Evolutionary conservation across 108 stramenopile species (phyloP), one percentile per base, ranked within the genome.

Genomic region (Conticribra weissflogii): DNA sequence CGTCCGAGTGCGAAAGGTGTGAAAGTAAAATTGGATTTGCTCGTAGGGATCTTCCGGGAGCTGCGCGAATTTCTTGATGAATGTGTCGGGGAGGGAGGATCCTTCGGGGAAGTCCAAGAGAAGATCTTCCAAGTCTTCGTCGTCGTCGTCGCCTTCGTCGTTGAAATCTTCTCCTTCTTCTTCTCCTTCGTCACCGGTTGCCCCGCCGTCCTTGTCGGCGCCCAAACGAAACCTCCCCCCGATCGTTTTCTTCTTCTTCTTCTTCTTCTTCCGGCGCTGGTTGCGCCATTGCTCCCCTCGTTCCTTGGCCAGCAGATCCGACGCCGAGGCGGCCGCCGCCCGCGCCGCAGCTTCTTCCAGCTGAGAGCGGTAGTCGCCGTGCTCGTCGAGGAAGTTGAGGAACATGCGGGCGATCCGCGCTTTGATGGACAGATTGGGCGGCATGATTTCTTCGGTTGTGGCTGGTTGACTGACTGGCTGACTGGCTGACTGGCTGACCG

Each of bases 301-400:
- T 48, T 78, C 69, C 17, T 58, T 56, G 21, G 50, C 65, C 45
- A 66, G 59, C 9, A 79, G 60, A 1, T 58, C 53, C 25, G 50
- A 60, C 33, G 71, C 79, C 54, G 59, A 66, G 36, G 72, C 72
- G 25, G 72, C 66, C 0, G 79, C 72, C 0, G 79, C 79, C 0
- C 79, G 61, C 17, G 79, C 79, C 19, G 79, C 79, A 22, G 79
- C 67, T 48, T 80, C 67, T 41, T 80, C 79, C 62, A 80, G 79
- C 29, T 45, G 41, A 21, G 53, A 54, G 4, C 72, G 71, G 48
- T 73, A 80, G 19, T 80, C 66, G 62, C 72, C 71, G 50, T 80
- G 79, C 28, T 80, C 79, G 51, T 72, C 79, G 72, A 80, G 79
- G 27, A 80, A 80, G 48, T 80, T 68, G 17, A 80, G 79, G 72